Base-by-base conservation (phyloP, 106 monocot genomes). In the Triglochin maritima region DNA sequence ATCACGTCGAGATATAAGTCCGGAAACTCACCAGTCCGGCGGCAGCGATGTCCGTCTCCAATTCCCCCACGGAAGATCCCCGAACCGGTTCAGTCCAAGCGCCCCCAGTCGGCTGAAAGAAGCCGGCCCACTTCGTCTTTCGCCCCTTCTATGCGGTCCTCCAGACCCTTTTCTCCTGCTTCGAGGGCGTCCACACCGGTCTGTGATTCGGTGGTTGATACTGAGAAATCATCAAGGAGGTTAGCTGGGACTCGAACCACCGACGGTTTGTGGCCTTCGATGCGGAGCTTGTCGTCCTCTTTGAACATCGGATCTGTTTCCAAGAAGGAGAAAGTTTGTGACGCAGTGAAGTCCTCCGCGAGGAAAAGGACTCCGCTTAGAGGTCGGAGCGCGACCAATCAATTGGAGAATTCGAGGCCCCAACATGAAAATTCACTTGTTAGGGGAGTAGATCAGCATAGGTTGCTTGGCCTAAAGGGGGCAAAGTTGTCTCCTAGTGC, bases 231-330 rank as follows among this genome's bases (percentile, higher is more conserved):
- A 60, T 58, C 84, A 1, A 59, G 74, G 16, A 55, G 68, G 11
- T 16, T 59, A 41, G 17, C 60, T 45, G 70, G 62, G 57, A 68
- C 60, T 6, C 57, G 81, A 47, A 73, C 72, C 46, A 57, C 78
- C 8, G 86, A 92, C 75, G 85, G 81, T 2, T 59, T 86, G 62
- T 91, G 96, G 91, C 92, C 98, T 64, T 77, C 92, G 3, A 86
- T 92, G 76, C 77, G 88, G 17, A 89, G 74, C 46, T 64, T 92
- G 4, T 84, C 92, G 62, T 59, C 88, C 54, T 84, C 91, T 4
- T 92, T 92, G 59, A 83, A 81, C 17, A 71, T 78, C 9, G 92
- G 88, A 42, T 76, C 79, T 46, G 55, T 67, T 10, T 75, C 80
- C 45, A 44, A 70, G 50, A 66, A 85, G 65, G 70, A 78, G 63